These are phyloP conservation scores for Chenopodium formosanum DNA, from an alignment of 148 eudicot genomes.

Conservation along the genomic window DNA sequence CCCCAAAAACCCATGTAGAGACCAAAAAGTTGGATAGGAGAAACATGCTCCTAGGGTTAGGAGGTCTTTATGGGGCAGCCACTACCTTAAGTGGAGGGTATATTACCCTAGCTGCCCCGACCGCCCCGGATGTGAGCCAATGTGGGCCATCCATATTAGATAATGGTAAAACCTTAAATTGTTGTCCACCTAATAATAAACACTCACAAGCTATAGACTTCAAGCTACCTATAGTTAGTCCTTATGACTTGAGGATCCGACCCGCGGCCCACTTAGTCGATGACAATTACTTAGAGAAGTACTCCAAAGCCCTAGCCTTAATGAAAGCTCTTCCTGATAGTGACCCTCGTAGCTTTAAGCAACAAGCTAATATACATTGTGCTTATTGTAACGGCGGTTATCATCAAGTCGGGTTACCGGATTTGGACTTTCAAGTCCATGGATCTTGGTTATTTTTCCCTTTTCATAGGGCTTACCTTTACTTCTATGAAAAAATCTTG, in stretches of 20 bases:
- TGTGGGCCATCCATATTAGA: slow-evolving; percentile 49
- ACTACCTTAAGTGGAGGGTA: slow-evolving; percentile 30
- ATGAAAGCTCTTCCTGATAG: slow-evolving; percentile 71
- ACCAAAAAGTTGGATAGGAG: slow-evolving; percentile 53
- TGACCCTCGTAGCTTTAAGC: slow-evolving; percentile 73
- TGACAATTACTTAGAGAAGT: slow-evolving; percentile 36
- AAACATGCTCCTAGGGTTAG: slow-evolving; percentile 62
- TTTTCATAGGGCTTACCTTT: slow-evolving; percentile 70
- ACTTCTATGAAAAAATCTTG: slow-evolving; percentile 66
- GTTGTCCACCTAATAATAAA: slow-evolving; percentile 57
- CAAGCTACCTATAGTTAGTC: slow-evolving; percentile 31
- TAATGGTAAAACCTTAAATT: slow-evolving; percentile 37
- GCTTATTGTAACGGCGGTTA: slow-evolving; percentile 88
- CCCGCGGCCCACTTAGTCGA: slow-evolving; percentile 76
- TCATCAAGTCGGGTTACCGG: slow-evolving; percentile 67
- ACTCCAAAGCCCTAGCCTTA: slow-evolving; percentile 52
- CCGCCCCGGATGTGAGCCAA: slow-evolving; percentile 51
- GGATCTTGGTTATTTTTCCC: slow-evolving; percentile 84
- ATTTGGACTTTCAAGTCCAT: slow-evolving; percentile 71
- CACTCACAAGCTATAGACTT: slow-evolving; percentile 43
- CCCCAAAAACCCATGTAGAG: neutral
- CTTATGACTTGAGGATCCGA: slow-evolving; percentile 41
- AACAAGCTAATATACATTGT: slow-evolving; percentile 85
- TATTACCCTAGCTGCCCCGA: slow-evolving; percentile 43
- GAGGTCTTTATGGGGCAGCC: slow-evolving; percentile 60